Base-by-base conservation (phyloP, 495 filamentous ascomycete species). In the Penicillium paxilli region DNA sequence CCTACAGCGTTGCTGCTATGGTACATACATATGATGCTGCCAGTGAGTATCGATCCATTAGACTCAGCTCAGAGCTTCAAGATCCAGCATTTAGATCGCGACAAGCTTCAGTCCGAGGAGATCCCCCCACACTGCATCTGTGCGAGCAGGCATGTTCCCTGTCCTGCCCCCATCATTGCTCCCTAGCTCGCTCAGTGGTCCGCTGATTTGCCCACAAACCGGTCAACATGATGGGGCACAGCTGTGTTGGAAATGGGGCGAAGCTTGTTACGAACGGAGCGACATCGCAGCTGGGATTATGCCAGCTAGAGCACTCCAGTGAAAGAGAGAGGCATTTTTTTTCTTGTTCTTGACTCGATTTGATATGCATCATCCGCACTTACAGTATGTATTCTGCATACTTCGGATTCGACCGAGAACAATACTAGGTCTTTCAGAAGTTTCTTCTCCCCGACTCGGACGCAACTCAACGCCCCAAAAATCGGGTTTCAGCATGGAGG, bases 31-130 rank as follows among this genome's bases (percentile, higher is more conserved):
- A 16, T n/a, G n/a, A 38, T 38, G n/a, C 35, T 38, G 16, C 8
- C 35, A 16, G 35, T 38, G 26, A 11, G 11, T 16, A 38, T 19
- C 35, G 35, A 38, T 19, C 35, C 2, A 2, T 38, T 4, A 32
- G 26, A 30, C 26, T 30, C 26, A 1, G n/a, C 30, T n/a, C 35
- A 5, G 17, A 38, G 17, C 35, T 16, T 38, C 17, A 16, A 38
- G n/a, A 16, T 9, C 16, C 5, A 47, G 45, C 44, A 26, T 58
- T 61, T 12, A 54, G 51, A 64, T 64, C 58, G 14, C 50, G 55
- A 66, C 56, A 67, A 67, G 64, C 64, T 67, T 65, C 64, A 38
- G 62, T 62, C 46, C 54, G 32, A 55, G 60, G 54, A 57, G 57
- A 58, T 59, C 52, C 51, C 58, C 64, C 61, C 53, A 59, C 51